Evolutionary conservation across 768 basidiomycete species (phyloP).

Genomic region (Leccinum longicurvipes): DNA sequence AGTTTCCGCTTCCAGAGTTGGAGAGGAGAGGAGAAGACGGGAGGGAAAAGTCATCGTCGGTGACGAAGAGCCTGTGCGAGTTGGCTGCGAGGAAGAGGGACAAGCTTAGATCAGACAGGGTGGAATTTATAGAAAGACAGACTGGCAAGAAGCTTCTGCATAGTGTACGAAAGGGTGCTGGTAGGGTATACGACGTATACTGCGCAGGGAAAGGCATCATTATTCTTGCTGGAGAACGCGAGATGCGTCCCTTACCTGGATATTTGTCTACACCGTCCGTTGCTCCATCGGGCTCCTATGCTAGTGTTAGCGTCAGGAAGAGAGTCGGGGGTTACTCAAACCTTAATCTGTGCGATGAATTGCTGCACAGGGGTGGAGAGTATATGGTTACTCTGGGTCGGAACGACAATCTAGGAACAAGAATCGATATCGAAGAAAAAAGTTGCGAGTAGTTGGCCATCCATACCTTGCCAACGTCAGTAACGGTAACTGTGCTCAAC

Average conservation of each 20-base stretch:
- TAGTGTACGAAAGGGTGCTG: slow-evolving; percentile 63
- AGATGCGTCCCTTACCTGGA: slow-evolving; percentile 48
- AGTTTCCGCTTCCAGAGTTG: slow-evolving; percentile 35
- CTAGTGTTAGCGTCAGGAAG: slow-evolving; percentile 1
- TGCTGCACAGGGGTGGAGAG: slow-evolving; percentile 64
- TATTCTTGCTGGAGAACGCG: neutral
- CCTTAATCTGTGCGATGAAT: slow-evolving; percentile 73
- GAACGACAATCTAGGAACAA: slow-evolving; percentile 63
- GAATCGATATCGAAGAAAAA: neutral
- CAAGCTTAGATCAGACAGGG: slow-evolving; percentile 2
- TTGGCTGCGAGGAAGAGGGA: slow-evolving; percentile 48
- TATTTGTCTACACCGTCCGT: slow-evolving; percentile 78
- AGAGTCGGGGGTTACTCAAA: slow-evolving; percentile 19
- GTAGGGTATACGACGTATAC: slow-evolving; percentile 74
- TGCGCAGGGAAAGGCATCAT: slow-evolving; percentile 22
- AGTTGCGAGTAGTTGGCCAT: no score
- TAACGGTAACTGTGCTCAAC: slow-evolving; percentile 77
- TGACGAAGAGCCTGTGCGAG: slow-evolving; percentile 77
- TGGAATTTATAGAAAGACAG: slow-evolving; percentile 27
- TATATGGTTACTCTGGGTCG: slow-evolving; percentile 77
- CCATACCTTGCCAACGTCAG: slow-evolving; percentile 72
- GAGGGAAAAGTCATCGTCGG: slow-evolving; percentile 49
- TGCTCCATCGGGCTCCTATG: slow-evolving; percentile 66
- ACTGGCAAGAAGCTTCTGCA: slow-evolving; percentile 84
- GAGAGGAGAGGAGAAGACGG: slow-evolving; percentile 49